Evolutionary conservation across 495 filamentous ascomycete genomes (phyloP), one percentile per base, ranked within the genome.

Genomic region (Astrothelium macrocarpum): DNA sequence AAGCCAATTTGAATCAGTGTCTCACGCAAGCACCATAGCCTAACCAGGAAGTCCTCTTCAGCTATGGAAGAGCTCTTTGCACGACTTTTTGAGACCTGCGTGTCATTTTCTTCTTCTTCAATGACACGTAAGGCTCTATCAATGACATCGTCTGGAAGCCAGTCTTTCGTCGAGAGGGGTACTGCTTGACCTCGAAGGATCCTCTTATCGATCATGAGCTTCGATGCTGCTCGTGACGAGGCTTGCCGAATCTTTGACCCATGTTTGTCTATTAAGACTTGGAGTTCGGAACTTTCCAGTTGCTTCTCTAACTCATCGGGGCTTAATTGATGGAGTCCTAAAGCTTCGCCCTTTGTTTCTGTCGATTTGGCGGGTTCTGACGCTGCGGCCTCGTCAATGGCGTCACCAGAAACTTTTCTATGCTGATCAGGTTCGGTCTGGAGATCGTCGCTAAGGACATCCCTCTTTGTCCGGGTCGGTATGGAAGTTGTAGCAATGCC

Each of bases 401-500:
- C 34, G 29, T 25, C 60, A 0, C 60, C 60, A 36, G 32, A 25
- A 25, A 20, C 59, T 20, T 53, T 61, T 42, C 42, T 62, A 2
- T 60, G n/a, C 66, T 63, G 18, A 64, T 63, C 56, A 26, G 39
- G 45, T 67, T 66, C 26, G 11, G 49, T 3, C 4, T 26, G 11
- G 7, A 20, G 7, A 20, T 26, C 25, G 20, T 56, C 20, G 7
- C 7, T 16, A 25, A 9, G 9, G 2, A 28, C 49, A 9, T 76
- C 74, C 12, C 56, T 53, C 61, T 74, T 75, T 20, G 71, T 53
- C 62, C 95, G 96, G 9, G 89, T 93, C 43, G 90, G 88, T 59
- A 90, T 80, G 14, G 93, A 97, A 16, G 89, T 91, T 1, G 94
- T 98, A 64, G 92, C 90, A 78, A 97, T 91, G 10, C 91, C 92